Evolutionary conservation across 352 stramenopile genomes (phyloP).

Genomic region (Phytophthora macrochlamydospora): DNA sequence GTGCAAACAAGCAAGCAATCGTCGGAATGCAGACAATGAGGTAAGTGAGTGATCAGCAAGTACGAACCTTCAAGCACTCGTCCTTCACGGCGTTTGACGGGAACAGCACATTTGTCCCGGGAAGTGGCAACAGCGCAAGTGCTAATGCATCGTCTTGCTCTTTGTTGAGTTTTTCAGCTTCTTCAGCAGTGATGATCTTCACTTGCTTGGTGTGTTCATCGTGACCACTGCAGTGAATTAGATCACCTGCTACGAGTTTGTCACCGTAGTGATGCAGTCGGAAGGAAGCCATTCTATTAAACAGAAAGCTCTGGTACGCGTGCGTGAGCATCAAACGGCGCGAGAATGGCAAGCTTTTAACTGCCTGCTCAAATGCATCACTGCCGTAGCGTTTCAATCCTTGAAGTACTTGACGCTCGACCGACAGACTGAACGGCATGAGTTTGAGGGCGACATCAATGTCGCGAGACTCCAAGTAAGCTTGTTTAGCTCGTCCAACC

Average conservation of each 20-base stretch:
- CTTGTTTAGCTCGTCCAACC: constrained; percentile 41
- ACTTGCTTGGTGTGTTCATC: constrained; percentile 20
- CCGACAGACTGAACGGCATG: constrained; percentile 46
- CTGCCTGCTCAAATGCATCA: constrained; percentile 56
- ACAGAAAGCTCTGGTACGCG: constrained; percentile 80
- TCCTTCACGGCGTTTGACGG: constrained; percentile 53
- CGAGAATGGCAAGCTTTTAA: constrained; percentile 57
- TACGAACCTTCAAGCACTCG: constrained; percentile 46
- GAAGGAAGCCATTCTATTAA: constrained; percentile 67
- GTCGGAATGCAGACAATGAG: not conserved
- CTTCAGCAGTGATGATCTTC: constrained; percentile 37
- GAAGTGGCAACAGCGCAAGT: constrained; percentile 60
- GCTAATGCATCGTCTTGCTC: constrained; percentile 29
- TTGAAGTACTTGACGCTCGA: constrained; percentile 68
- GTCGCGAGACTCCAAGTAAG: constrained; percentile 52
- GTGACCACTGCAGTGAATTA: constrained; percentile 37
- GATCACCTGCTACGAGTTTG: constrained; percentile 59
- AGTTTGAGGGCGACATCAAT: constrained; percentile 61
- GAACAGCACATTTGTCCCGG: constrained; percentile 54
- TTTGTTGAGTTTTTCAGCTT: constrained; percentile 48
- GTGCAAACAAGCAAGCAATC: constrained; percentile 1
- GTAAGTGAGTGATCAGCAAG: not conserved
- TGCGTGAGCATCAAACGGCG: constrained; percentile 78
- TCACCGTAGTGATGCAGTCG: constrained; percentile 45
- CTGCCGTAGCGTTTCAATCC: constrained; percentile 66